Base-by-base conservation (phyloP, 257 asterid genomes). In the Rhazya stricta region DNA sequence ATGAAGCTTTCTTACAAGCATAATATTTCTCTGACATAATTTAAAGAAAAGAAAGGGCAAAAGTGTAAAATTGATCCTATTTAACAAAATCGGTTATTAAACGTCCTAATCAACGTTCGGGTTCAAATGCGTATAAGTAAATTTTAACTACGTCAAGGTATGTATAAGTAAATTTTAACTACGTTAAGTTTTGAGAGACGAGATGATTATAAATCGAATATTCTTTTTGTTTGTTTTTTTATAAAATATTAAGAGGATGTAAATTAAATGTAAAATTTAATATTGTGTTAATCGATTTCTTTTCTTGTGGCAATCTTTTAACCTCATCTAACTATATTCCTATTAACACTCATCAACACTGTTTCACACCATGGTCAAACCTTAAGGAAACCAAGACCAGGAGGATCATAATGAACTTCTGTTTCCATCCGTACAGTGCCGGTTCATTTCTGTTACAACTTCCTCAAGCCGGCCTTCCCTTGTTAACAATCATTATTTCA, bases 391-490 rank as follows among this genome's bases (percentile, higher is more conserved):
- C 6, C 3, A 67, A 0, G 34, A 69, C 9, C 54, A 69, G n/a
- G 12, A 69, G n/a, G 12, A 69, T 68, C 37, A 27, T 13, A 15
- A 6, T 53, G 9, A 34, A 61, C 53, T 60, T 50, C 42, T 23
- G 4, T 56, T 77, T 65, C 58, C 67, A 58, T 80, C 85, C 86
- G 76, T 81, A 78, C 83, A 80, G 76, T 65, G 37, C 82, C 81
- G 83, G 87, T 79, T 74, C 71, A 78, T 50, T 84, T 71, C 78
- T 18, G 83, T 78, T 80, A 23, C 43, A 43, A 77, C 80, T 11
- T 50, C 71, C 66, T 72, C 58, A 71, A 69, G 71, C 82, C 85
- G 85, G 72, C 29, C 19, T 67, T 9, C 54, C 74, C 5, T 21
- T 30, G 57, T 37, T 42, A 25, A 39, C 29, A n/a, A 11, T 32